phyloP scores from a whole-genome alignment of 805 yeast species.

The Ogataea neopini region DNA sequence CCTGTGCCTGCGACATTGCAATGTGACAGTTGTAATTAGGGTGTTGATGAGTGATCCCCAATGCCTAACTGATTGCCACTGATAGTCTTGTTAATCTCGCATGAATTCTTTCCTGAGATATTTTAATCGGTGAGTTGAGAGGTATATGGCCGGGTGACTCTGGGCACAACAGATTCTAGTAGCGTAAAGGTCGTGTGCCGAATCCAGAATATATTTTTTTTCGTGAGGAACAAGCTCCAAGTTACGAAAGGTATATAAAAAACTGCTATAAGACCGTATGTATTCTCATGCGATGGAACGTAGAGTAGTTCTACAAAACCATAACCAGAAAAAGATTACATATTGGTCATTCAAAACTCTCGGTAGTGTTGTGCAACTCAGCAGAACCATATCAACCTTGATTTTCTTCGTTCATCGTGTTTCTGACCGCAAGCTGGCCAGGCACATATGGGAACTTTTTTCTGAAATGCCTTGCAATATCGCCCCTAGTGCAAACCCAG shows the following conservation, averaged over 20 bases:
- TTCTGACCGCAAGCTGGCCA: constrained; percentile 13
- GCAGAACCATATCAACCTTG: no score
- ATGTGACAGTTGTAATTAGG: neutral
- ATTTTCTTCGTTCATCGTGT: neutral
- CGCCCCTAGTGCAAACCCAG: constrained; percentile 39
- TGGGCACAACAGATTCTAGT: neutral
- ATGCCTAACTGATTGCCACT: neutral
- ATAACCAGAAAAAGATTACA: no score
- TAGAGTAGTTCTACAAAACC: no score
- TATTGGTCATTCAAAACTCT: no score
- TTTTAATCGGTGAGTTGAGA: neutral
- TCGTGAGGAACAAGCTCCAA: neutral
- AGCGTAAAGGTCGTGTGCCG: neutral
- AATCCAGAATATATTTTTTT: neutral
- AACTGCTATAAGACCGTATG: no score
- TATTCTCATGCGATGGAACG: no score
- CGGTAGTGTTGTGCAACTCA: no score
- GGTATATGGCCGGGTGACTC: neutral
- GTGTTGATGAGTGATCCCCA: neutral
- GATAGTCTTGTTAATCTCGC: neutral
- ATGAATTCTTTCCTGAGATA: neutral
- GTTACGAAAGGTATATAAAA: no score
- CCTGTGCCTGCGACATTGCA: constrained; percentile 18
- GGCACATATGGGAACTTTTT: constrained; percentile 25
- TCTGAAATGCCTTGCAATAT: constrained; percentile 35